These are phyloP conservation scores for Ophiostoma fasciatum DNA, from an alignment of 2,329 filamentous ascomycete species.

Conservation along the genomic window DNA sequence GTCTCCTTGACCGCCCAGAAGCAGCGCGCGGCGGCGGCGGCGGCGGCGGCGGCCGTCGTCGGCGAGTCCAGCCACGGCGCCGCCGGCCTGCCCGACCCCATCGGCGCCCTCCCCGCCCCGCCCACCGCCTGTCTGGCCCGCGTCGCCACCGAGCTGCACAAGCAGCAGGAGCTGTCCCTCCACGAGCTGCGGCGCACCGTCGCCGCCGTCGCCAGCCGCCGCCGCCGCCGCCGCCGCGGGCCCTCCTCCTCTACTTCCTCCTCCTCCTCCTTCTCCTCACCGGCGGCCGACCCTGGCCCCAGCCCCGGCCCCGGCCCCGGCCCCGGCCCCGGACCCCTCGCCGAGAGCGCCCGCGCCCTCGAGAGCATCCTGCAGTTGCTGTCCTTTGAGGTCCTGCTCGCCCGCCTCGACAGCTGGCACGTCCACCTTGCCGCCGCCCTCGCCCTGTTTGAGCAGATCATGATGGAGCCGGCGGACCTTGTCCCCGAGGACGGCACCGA, in stretches of 20 bases:
- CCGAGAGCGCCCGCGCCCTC: slow-evolving; percentile 19
- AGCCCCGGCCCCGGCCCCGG: no score
- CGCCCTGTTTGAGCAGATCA: slow-evolving; percentile 22
- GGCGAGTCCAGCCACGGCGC: neutral
- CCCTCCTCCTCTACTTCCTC: no score
- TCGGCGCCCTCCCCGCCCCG: no score
- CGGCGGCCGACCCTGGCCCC: no score
- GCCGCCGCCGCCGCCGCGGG: no score
- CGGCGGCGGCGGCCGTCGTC: neutral
- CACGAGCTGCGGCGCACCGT: slow-evolving; percentile 17
- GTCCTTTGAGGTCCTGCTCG: slow-evolving; percentile 23
- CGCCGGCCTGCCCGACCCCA: no score
- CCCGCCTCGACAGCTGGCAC: slow-evolving; percentile 24
- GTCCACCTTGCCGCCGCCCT: slow-evolving; percentile 29
- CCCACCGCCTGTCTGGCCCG: slow-evolving; percentile 9
- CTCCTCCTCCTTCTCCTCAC: no score
- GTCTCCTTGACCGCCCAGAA: no score
- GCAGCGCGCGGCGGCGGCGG: slow-evolving; percentile 19
- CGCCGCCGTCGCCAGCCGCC: neutral
- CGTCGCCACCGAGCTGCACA: slow-evolving; percentile 14
- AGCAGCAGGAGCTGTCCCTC: slow-evolving; percentile 18
- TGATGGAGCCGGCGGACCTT: slow-evolving; percentile 15
- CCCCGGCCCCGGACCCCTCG: slow-evolving; percentile 14
- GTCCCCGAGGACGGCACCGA: neutral
- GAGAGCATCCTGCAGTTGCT: slow-evolving; percentile 27